Percentiles rank a stretch among this genome's conserved stretches.
These are phyloP conservation scores for Schizochytrium sp. DNA, from an alignment of 108 stramenopile genomes.

Conservation along the genomic window DNA sequence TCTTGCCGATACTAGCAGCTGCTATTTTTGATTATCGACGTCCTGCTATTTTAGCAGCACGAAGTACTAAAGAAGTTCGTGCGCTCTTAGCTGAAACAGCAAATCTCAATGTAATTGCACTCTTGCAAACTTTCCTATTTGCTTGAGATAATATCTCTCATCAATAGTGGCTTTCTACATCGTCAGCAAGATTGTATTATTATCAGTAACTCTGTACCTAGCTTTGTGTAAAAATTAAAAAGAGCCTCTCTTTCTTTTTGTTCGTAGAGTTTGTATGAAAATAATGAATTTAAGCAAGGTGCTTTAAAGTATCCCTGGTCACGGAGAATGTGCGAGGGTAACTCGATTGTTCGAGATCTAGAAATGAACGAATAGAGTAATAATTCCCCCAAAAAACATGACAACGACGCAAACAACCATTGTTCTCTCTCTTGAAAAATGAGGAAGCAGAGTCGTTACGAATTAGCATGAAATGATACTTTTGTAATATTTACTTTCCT, in stretches of 20 bases:
- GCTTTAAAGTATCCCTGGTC: too few relatives aligned
- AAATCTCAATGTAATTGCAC: constrained; percentile 53
- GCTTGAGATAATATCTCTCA: background rate
- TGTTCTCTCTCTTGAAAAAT: too few relatives aligned
- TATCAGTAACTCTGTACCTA: background rate
- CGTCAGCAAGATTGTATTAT: background rate
- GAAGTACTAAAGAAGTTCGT: background rate
- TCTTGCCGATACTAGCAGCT: constrained; percentile 35
- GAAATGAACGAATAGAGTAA: too few relatives aligned
- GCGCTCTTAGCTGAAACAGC: background rate
- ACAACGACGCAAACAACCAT: too few relatives aligned
- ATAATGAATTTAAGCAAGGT: too few relatives aligned
- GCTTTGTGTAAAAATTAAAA: constrained; percentile 1
- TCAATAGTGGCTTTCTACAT: background rate
- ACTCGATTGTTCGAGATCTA: too few relatives aligned
- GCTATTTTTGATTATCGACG: constrained; percentile 17
- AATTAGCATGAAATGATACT: too few relatives aligned
- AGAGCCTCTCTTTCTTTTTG: background rate
- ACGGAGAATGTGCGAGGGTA: too few relatives aligned
- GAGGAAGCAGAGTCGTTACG: too few relatives aligned
- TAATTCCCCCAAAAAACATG: too few relatives aligned
- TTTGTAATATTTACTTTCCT: too few relatives aligned
- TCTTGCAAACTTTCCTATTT: constrained; percentile 40
- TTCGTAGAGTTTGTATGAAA: background rate
- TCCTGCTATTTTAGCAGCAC: background rate